These are phyloP conservation scores for Boletus pseudopeckii DNA, from an alignment of 768 basidiomycete genomes.

Conservation along the genomic window DNA sequence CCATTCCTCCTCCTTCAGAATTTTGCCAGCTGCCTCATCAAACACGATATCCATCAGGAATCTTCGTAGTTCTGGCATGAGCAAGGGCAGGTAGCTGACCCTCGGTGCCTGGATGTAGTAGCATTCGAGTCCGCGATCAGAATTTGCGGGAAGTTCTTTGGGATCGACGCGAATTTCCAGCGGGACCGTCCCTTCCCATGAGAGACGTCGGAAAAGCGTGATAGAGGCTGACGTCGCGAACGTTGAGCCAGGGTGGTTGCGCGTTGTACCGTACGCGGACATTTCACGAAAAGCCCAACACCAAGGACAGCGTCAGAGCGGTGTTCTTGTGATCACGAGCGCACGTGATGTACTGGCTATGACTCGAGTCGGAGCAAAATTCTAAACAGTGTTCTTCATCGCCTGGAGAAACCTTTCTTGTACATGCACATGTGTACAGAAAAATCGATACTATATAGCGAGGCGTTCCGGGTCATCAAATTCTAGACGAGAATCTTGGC, in stretches of 20 bases:
- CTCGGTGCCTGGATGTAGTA: slow-evolving; percentile 91
- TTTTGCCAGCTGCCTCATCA: slow-evolving; percentile 75
- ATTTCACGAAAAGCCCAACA: slow-evolving; percentile 28
- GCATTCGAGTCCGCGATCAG: slow-evolving; percentile 83
- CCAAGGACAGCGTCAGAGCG: not conserved
- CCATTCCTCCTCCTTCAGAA: slow-evolving; percentile 87
- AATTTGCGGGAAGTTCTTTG: slow-evolving; percentile 86
- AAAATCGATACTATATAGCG: not conserved
- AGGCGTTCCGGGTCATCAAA: not conserved
- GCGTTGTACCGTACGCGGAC: slow-evolving; percentile 52
- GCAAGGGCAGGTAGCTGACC: slow-evolving; percentile 87
- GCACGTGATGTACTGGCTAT: slow-evolving; percentile 13
- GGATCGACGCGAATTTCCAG: slow-evolving; percentile 86
- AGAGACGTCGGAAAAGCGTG: slow-evolving; percentile 80
- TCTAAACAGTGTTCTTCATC: no score
- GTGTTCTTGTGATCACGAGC: not conserved
- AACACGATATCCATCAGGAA: slow-evolving; percentile 92
- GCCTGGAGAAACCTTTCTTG: no score
- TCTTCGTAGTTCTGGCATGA: slow-evolving; percentile 83
- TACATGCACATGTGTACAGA: no score
- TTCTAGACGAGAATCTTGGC: slow-evolving; percentile 10
- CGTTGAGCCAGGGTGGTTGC: slow-evolving; percentile 45
- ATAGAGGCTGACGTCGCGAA: slow-evolving; percentile 59
- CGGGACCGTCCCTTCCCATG: slow-evolving; percentile 90
- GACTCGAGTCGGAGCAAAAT: no score